phyloP scores from a whole-genome alignment of 139 green algal species.

The Coelastrella sp. region DNA sequence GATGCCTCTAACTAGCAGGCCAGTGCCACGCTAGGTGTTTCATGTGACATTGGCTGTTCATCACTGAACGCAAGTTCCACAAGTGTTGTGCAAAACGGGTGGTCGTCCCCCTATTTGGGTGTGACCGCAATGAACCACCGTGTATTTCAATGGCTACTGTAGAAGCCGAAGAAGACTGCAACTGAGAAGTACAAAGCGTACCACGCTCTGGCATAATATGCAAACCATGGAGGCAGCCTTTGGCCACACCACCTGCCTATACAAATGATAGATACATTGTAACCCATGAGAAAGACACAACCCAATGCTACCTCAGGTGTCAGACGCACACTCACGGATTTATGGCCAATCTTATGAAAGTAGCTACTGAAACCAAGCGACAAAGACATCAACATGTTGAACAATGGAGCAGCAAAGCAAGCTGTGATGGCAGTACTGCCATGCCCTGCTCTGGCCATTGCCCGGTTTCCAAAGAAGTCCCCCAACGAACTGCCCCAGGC shows the following conservation, averaged over 20 bases:
- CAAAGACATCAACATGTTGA: slow-evolving; percentile 91
- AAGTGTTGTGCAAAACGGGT: too few species aligned
- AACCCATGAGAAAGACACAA: slow-evolving; percentile 67
- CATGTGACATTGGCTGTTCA: too few species aligned
- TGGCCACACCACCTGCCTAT: slow-evolving; percentile 59
- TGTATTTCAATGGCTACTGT: too few species aligned
- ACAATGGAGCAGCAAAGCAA: slow-evolving; percentile 92
- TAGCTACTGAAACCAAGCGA: slow-evolving; percentile 69
- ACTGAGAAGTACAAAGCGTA: slow-evolving; percentile 76
- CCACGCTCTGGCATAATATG: slow-evolving; percentile 74
- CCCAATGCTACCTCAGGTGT: slow-evolving; percentile 72
- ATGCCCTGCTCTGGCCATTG: slow-evolving; percentile 78
- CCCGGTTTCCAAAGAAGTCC: slow-evolving; percentile 86
- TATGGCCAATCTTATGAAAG: slow-evolving; percentile 54
- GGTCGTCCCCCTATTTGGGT: too few species aligned
- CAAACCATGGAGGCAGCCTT: slow-evolving; percentile 71
- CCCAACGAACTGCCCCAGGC: slow-evolving; percentile 92
- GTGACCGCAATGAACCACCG: too few species aligned
- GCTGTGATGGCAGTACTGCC: slow-evolving; percentile 89
- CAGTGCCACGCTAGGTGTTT: too few species aligned
- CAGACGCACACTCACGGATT: slow-evolving; percentile 55
- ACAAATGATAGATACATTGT: slow-evolving; percentile 66
- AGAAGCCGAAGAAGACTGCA: slow-evolving; percentile 21
- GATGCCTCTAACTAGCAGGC: too few species aligned
- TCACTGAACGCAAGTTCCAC: too few species aligned